Percentiles rank a stretch among this genome's conserved stretches.
Evolutionary conservation across 1,284 basidiomycete genomes (phyloP).

Genomic region (Pseudozyma pruni): DNA sequence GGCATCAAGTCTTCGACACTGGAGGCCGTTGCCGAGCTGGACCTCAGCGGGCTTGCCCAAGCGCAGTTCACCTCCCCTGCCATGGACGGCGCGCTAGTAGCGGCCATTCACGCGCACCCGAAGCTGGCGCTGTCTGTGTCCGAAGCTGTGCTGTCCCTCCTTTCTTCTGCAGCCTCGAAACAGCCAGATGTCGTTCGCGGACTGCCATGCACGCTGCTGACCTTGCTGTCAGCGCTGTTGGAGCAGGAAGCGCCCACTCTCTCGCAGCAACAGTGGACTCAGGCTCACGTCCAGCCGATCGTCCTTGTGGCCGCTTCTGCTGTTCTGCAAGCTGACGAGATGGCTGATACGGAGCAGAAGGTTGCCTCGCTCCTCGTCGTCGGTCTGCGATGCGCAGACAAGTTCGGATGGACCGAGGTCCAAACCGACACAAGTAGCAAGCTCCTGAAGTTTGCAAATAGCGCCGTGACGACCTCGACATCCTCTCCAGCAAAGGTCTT

Average conservation of each 20-base stretch:
- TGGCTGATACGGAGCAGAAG: slow-evolving; percentile 4
- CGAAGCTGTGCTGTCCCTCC: slow-evolving; percentile 1
- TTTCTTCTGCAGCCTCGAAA: neutral
- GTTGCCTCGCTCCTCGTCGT: slow-evolving; percentile 9
- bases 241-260: slow-evolving; percentile 10
- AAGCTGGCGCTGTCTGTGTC: slow-evolving; percentile 11
- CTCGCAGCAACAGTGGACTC: slow-evolving; percentile 7
- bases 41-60: slow-evolving; percentile 6
- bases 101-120: slow-evolving; percentile 21
- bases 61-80: neutral
- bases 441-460: slow-evolving; percentile 11
- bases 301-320: slow-evolving; percentile 4
- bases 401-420: slow-evolving; percentile 16
- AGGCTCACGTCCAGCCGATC: slow-evolving; percentile 6
- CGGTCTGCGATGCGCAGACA: slow-evolving; percentile 15
- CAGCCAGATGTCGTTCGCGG: neutral
- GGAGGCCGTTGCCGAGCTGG: neutral
- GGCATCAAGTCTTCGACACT: slow-evolving; percentile 1
- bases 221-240: slow-evolving; percentile 23
- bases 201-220: slow-evolving; percentile 22
- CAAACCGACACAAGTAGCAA: neutral
- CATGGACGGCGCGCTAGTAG: slow-evolving; percentile 31
- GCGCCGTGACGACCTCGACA: slow-evolving; percentile 7
- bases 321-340: slow-evolving; percentile 1
- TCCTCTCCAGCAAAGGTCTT: slow-evolving; percentile 18